A percentile compares a stretch with the other conserved stretches of the same genome.
Conservation (phyloP, 208 protist species). For the Trypanosoma avium region DNA sequence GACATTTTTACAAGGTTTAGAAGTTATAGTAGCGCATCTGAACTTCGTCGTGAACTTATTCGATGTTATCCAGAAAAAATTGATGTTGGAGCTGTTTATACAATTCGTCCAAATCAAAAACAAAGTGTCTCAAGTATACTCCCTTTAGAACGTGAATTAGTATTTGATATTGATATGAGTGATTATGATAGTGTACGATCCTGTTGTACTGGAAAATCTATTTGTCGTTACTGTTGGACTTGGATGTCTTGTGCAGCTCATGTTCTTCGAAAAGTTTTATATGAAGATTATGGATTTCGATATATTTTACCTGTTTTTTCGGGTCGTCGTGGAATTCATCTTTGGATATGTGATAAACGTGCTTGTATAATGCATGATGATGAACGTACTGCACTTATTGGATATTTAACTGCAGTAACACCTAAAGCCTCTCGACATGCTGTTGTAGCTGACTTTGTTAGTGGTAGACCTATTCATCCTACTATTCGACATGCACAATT, state of each 20-base stretch:
- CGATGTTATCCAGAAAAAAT: constrained; percentile 87
- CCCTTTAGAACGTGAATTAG: constrained; percentile 94
- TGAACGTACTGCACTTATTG: constrained; percentile 86
- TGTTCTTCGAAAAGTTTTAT: constrained; percentile 84
- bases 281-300: constrained; percentile 97
- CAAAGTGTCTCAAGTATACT: constrained; percentile 68
- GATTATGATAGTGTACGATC: constrained; percentile 99
- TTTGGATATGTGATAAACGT: constrained; percentile 97
- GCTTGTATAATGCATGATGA: constrained; percentile 91
- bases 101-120: constrained; percentile 83
- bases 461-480: constrained; percentile 79
- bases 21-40: constrained; percentile 68
- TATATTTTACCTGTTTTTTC: constrained; percentile 98
- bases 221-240: constrained; percentile 97
- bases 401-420: constrained; percentile 89
- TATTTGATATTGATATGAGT: constrained; percentile 99
- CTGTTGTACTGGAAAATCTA: constrained; percentile 94
- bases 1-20: constrained; percentile 89
- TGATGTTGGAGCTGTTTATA: constrained; percentile 89
- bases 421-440: constrained; percentile 58
- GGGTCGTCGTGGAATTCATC: constrained; percentile 98
- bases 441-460: constrained; percentile 65
- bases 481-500: constrained; percentile 62
- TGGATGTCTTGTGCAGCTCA: constrained; percentile 95
- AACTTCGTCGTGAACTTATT: constrained; percentile 75